Evolutionary conservation across 2,329 filamentous ascomycete genomes (phyloP).

Genomic region (Aspergillus amoenus): DNA sequence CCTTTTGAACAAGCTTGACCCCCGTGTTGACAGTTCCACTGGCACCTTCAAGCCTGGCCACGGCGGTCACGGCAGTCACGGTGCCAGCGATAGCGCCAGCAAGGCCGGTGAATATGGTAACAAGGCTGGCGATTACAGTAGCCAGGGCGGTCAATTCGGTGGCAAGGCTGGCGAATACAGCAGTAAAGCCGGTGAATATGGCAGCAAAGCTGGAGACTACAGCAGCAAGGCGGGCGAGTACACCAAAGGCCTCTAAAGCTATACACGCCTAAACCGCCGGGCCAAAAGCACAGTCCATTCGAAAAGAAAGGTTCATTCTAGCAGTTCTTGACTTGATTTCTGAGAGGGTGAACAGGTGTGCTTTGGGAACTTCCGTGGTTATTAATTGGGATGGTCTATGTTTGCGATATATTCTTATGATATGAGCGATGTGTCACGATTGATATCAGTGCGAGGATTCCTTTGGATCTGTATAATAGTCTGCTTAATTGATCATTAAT

Average conservation of each 20-base stretch:
- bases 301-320: no score
- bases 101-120: no score
- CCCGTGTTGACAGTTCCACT: conserved; percentile 26
- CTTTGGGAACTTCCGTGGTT: conserved; percentile 26
- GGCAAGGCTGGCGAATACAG: no score
- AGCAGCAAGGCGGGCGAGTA: no score
- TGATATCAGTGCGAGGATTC: background rate
- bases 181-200: no score
- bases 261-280: no score
- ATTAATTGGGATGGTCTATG: background rate
- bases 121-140: no score
- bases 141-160: no score
- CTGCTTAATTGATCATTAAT: background rate
- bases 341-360: conserved; percentile 36
- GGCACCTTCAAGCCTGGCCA: conserved; percentile 10
- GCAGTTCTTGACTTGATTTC: conserved; percentile 28
- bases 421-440: background rate
- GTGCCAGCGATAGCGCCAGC: background rate
- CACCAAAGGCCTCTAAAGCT: no score
- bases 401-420: background rate
- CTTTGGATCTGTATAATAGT: background rate
- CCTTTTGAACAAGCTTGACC: conserved; percentile 28
- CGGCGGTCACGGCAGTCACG: background rate
- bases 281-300: no score
- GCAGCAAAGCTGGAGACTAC: no score